These are phyloP conservation scores for Thymus quinquecostatus DNA, from an alignment of 257 asterid species.

Conservation along the genomic window DNA sequence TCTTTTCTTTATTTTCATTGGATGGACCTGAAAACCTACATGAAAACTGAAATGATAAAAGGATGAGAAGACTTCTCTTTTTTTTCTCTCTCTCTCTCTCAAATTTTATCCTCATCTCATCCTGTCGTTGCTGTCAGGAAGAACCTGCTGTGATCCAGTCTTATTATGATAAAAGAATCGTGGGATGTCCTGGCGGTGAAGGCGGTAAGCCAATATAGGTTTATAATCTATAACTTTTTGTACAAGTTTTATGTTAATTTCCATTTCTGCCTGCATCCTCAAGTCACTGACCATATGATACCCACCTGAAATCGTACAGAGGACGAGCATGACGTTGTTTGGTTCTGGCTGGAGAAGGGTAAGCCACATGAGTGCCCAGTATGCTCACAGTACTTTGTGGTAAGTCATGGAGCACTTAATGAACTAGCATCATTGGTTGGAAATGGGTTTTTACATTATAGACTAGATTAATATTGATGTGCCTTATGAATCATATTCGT, in stretches of 20 bases:
- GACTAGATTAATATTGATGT: background rate
- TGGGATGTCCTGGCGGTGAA: conserved; percentile 99
- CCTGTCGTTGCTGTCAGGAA: conserved; percentile 59
- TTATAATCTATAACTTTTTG: background rate
- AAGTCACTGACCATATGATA: conserved; percentile 25
- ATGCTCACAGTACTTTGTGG: conserved; percentile 91
- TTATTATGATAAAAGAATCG: conserved; percentile 83
- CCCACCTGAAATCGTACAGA: conserved; percentile 51
- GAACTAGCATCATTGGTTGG: background rate
- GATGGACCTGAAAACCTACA: conserved; percentile 6
- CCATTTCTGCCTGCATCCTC: background rate
- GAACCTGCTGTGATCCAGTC: conserved; percentile 91
- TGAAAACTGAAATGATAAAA: background rate
- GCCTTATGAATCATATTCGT: conserved; percentile 6
- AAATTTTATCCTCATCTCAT: conserved; percentile 5
- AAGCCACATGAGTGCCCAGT: conserved; percentile 97
- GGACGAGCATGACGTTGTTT: conserved; percentile 97
- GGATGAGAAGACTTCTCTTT: background rate
- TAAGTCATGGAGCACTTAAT: conserved; percentile 41
- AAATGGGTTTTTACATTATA: conserved; percentile 6
- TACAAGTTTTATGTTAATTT: background rate
- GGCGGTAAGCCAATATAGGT: conserved; percentile 65
- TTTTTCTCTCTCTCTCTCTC: background rate
- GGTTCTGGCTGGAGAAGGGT: conserved; percentile 99
- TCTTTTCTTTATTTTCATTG: conserved; percentile 7